Base-by-base conservation (phyloP, 2,329 filamentous ascomycete genomes). In the Colletotrichum somersetense region DNA sequence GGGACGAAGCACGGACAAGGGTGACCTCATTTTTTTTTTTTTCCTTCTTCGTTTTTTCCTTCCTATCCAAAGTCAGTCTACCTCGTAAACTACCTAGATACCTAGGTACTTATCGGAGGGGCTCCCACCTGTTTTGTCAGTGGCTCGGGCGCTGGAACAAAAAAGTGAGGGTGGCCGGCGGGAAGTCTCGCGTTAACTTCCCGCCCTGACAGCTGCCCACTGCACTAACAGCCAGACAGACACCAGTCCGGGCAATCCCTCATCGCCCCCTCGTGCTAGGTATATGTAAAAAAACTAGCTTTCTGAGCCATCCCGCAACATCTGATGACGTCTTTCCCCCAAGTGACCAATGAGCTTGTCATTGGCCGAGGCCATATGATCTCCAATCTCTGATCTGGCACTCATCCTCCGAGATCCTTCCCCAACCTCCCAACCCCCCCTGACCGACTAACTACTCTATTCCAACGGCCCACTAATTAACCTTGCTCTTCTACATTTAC, bases 1-100 rank as follows among this genome's bases (percentile, higher is more conserved):
- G 52, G 16, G 33, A 20, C 6, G 38, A 38, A 40, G 59, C 69
- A 69, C 69, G 23, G 69, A 64, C 69, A 52, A 35, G 40, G 55
- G 70, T 72, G 70, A 72, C 70, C 70, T 72, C 66, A 72, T 72
- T 69, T 61, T 56, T 67, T 64, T 55, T 61, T 42, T n/a, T 12
- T 44, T 48, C 11, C 20, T 46, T 46, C 44, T 5, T 8, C 2
- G 6, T n/a, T n/a, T n/a, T n/a, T n/a, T 48, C 20, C 26, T n/a
- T n/a, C n/a, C 26, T 20, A 20, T 12, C 44, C 44, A 44, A 20
- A 44, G 16, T 20, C 18, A 20, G 42, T 12, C 5, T 42, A 42
- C 40, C 40, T 40, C 38, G 11, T 18, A 16, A 5, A 18, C 16
- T 40, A 14, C 12, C 11, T 5, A 40, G 38, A 11, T 14, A 40